These are phyloP conservation scores for Monilinia laxa DNA, from an alignment of 2,329 filamentous ascomycete genomes.

Conservation along the genomic window DNA sequence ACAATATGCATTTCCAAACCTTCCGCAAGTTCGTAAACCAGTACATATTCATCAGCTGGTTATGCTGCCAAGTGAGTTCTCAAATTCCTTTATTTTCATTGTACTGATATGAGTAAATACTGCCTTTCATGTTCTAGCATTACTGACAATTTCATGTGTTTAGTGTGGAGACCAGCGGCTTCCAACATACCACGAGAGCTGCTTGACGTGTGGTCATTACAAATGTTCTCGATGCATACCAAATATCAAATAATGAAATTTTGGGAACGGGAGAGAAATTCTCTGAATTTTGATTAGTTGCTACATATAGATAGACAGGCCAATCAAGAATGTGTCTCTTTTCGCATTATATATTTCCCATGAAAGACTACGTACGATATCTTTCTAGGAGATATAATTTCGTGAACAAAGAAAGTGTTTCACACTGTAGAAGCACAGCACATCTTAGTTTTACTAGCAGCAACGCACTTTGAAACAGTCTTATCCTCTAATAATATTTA, in stretches of 20 bases:
- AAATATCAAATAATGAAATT: not conserved
- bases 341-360: not conserved
- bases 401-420: not conserved
- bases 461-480: not conserved
- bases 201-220: not conserved
- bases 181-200: not conserved
- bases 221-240: conserved; percentile 14
- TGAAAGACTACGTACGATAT: too few relatives aligned
- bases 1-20: not conserved
- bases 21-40: not conserved
- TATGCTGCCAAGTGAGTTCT: conserved; percentile 1
- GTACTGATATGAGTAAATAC: not conserved
- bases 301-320: not conserved
- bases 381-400: not conserved
- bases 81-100: not conserved
- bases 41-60: conserved; percentile 7
- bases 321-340: not conserved
- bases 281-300: not conserved
- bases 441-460: not conserved
- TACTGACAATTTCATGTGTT: not conserved
- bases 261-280: too few relatives aligned
- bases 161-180: not conserved
- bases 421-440: not conserved
- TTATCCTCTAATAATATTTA: not conserved
- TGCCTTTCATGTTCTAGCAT: not conserved